Base-by-base conservation (phyloP, 2,329 filamentous ascomycete genomes). In the Xylaria sp. region DNA sequence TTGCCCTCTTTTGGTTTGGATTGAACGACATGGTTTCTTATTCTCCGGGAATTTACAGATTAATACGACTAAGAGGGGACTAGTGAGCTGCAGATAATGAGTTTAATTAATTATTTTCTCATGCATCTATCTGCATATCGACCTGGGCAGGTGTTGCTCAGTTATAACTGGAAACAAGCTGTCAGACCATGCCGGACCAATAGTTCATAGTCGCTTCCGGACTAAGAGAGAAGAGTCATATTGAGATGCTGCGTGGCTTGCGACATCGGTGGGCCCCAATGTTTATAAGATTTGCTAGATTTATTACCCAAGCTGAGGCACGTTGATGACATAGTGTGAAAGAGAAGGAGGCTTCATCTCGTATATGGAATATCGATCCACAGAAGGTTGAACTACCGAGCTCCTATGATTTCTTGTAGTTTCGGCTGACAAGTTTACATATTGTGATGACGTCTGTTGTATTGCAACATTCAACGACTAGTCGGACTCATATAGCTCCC, bases 381-480 rank as follows among this genome's bases (percentile, higher is more conserved):
- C 5, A 32, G 3, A 32, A 18, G 18, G 9, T 18, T 2, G 3
- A 35, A 23, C 44, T 2, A 48, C 23, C 1, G 16, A 37, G n/a
- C 25, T 25, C 25, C 23, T 8, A n/a, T 2, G 21, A 44, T 12
- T 23, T 13, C 8, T 10, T 9, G n/a, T 51, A 6, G 25, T 55
- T 3, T 16, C 44, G 23, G 21, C 16, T 35, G 5, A 4, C 10
- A 32, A 48, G 59, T 42, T 6, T 23, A 13, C 21, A 42, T 62
- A 48, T 62, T 62, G 32, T 35, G 42, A 61, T 62, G 23, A 16
- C 35, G 6, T 13, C n/a, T 21, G 1, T 18, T 44, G 27, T 16
- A 37, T 63, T 55, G 37, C 40, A 57, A 57, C 37, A 62, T 62
- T 32, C 12, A 8, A 23, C 44, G n/a, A 2, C 5, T 18, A 18